These are phyloP conservation scores for Tricholoma matsutake DNA, from an alignment of 768 basidiomycete species.

Conservation along the genomic window DNA sequence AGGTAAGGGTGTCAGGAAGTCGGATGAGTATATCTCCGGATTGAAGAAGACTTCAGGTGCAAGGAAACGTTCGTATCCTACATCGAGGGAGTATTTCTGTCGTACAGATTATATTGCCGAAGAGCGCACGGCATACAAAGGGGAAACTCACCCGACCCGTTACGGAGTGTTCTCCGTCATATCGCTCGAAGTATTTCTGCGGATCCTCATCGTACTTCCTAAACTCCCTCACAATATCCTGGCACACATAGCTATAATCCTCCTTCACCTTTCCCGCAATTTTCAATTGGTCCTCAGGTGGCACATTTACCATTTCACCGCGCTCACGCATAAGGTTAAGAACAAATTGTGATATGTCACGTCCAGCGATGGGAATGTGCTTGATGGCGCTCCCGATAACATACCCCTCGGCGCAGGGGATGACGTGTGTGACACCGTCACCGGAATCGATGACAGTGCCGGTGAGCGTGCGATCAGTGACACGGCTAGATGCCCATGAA, in stretches of 20 bases:
- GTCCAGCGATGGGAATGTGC: conserved; percentile 97
- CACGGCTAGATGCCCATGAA: conserved; percentile 91
- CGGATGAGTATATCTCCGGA: conserved; percentile 96
- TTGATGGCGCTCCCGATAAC: conserved; percentile 99
- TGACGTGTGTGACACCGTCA: conserved; percentile 99
- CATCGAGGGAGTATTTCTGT: conserved; percentile 91
- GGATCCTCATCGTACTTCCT: conserved; percentile 97
- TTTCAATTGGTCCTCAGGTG: conserved; percentile 91
- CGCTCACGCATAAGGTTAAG: conserved; percentile 94
- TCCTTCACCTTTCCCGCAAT: conserved; percentile 96
- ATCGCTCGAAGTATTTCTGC: conserved; percentile 91
- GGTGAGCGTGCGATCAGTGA: conserved; percentile 86
- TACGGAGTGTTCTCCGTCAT: conserved; percentile 89
- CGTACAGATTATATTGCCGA: neutral
- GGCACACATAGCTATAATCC: conserved; percentile 97
- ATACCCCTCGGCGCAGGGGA: conserved; percentile 94
- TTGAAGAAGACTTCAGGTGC: conserved; percentile 99
- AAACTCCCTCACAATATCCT: conserved; percentile 98
- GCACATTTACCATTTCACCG: conserved; percentile 86
- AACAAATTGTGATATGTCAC: conserved; percentile 96
- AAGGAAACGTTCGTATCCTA: conserved; percentile 98
- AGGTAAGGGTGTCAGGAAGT: conserved; percentile 94
- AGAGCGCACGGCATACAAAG: neutral
- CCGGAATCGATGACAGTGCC: conserved; percentile 99
- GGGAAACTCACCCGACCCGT: conserved; percentile 72